phyloP scores from a whole-genome alignment of 2,329 filamentous ascomycete species.

The Colletotrichum brevisporum region DNA sequence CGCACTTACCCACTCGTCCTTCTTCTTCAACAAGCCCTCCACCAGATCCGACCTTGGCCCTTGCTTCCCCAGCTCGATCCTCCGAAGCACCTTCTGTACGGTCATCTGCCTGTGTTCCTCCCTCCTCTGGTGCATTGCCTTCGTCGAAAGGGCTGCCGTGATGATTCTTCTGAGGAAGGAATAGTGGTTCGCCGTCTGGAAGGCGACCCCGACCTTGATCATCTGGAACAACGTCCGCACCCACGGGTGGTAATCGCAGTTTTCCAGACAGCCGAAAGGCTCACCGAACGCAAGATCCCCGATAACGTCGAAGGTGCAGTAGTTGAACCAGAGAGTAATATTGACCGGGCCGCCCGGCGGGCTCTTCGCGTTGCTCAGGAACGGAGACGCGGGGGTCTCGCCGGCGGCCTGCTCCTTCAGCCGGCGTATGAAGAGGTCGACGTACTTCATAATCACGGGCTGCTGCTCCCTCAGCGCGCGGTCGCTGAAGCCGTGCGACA shows the following conservation, averaged over 20 bases:
- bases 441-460: slow-evolving; percentile 52
- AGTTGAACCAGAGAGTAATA: slow-evolving; percentile 47
- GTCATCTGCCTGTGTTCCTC: slow-evolving; percentile 5
- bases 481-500: slow-evolving; percentile 45
- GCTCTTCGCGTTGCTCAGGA: not conserved
- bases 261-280: slow-evolving; percentile 46
- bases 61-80: slow-evolving; percentile 37
- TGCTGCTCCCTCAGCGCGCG: slow-evolving; percentile 45
- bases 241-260: slow-evolving; percentile 39
- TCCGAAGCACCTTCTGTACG: slow-evolving; percentile 32
- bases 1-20: slow-evolving; percentile 36
- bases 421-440: slow-evolving; percentile 54
- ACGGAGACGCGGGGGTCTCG: not conserved
- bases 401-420: slow-evolving; percentile 48
- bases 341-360: slow-evolving; percentile 27
- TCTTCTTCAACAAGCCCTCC: slow-evolving; percentile 39
- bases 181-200: slow-evolving; percentile 33
- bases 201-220: slow-evolving; percentile 8
- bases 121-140: slow-evolving; percentile 4
- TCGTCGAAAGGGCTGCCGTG: slow-evolving; percentile 19
- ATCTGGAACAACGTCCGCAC: slow-evolving; percentile 25
- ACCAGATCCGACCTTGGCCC: slow-evolving; percentile 36
- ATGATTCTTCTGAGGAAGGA: slow-evolving; percentile 1
- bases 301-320: slow-evolving; percentile 49
- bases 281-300: slow-evolving; percentile 49